Evolutionary conservation across 352 stramenopile genomes (phyloP), one percentile per base, ranked within the genome.

Genomic region (Phytophthora ohioensis): DNA sequence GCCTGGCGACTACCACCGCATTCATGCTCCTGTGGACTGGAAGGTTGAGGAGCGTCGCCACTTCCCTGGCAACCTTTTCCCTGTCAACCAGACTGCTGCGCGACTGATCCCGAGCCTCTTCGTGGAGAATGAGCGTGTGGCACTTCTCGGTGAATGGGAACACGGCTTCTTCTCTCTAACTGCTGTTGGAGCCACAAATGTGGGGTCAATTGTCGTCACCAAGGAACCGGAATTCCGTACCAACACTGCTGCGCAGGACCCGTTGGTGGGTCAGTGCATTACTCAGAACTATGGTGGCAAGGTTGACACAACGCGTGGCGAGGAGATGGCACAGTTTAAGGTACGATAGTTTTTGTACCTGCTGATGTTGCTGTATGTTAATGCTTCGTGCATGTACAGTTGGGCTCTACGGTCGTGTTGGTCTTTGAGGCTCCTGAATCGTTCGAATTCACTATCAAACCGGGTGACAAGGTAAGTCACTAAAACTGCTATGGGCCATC

Each of bases 1-100:
- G 17, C 90, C 90, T 3, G 90, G 90, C 38, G 90, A 96, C 63
- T 96, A 96, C 78, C 90, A 96, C 61, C 90, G 88, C 71, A 94
- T 96, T 65, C 90, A 96, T 63, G 88, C 87, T 17, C 87, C 90
- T 2, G 82, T 89, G 39, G 80, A 95, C 71, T 96, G 88, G 88
- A 69, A 65, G 21, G 81, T 96, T 27, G 63, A 79, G 2, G 80
- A 95, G 72, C 82, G 88, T 52, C 84, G 88, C 12, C 88, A 96
- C 43, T 96, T 96, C 60, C 86, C 90, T 3, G 90, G 90, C 27
- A 90, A 92, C 42, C 76, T 96, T 17, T 93, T 94, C 56, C 88
- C 90, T 7, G 88, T 96, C 15, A 93, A 93, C 73, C 77, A 79
- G 38, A 75, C 74, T 35, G 88, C 85, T 21, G 87, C 79, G 30